Evolutionary conservation across 108 stramenopile genomes (phyloP).

Genomic region (Cyclotella sp.): DNA sequence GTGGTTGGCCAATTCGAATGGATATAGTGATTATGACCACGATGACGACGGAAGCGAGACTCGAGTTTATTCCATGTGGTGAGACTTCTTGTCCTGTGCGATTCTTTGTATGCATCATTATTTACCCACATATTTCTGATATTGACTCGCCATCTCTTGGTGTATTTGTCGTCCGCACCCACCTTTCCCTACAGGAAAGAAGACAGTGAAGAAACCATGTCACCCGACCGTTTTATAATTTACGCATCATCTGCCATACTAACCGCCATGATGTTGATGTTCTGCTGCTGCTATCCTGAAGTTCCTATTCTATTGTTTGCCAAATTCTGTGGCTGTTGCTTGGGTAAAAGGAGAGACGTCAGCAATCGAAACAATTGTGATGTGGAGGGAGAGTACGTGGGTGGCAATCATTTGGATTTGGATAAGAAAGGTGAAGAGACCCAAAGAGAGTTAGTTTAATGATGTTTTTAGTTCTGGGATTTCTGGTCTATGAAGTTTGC

Average conservation of each 20-base stretch:
- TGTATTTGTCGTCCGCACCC: neutral
- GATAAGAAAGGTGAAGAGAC: neutral
- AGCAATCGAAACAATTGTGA: neutral
- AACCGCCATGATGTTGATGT: neutral
- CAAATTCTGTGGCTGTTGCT: conserved; percentile 1
- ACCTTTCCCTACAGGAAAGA: neutral
- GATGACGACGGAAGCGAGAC: neutral
- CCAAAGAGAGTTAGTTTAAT: too few species aligned
- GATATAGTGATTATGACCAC: neutral
- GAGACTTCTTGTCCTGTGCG: neutral
- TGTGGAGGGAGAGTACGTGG: neutral
- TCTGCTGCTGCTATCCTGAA: conserved; percentile 8
- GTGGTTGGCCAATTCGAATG: neutral
- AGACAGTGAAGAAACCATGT: neutral
- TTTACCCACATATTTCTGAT: too few species aligned
- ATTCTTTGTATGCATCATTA: too few species aligned
- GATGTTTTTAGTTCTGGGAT: too few species aligned
- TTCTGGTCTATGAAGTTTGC: too few species aligned
- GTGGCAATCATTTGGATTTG: neutral
- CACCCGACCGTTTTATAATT: neutral
- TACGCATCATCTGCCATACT: neutral
- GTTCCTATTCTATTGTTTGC: neutral
- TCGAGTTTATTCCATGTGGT: conserved; percentile 10
- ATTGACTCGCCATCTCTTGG: too few species aligned
- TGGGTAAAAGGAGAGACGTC: neutral